Evolutionary conservation across 169 alveolate genomes (phyloP).

Genomic region (Fabrea salina): DNA sequence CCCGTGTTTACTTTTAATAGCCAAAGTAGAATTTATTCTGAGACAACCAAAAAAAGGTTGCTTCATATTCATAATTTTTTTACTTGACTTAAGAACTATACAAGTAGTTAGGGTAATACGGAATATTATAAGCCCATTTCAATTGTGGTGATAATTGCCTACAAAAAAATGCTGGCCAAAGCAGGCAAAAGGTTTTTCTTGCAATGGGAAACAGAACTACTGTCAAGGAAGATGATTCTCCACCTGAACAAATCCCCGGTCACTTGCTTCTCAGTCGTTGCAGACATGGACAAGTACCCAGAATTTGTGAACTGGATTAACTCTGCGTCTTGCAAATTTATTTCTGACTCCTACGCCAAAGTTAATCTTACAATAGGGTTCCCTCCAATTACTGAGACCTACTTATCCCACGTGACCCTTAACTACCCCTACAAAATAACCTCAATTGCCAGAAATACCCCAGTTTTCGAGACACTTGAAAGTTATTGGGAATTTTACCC

Average conservation of each 20-base stretch:
- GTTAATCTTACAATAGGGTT: constrained; percentile 7
- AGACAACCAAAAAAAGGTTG: background rate
- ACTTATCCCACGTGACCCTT: constrained; percentile 3
- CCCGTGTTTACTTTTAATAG: no score
- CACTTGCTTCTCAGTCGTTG: background rate
- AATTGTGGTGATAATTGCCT: no score
- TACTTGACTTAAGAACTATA: background rate
- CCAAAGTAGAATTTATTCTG: background rate
- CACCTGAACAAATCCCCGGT: constrained; percentile 7
- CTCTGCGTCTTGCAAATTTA: no score
- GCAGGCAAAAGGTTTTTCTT: no score
- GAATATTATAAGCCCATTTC: background rate
- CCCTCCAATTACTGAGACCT: constrained; percentile 18
- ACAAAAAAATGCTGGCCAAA: no score
- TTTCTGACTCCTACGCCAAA: no score
- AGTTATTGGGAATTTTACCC: constrained; percentile 17
- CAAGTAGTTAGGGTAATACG: background rate
- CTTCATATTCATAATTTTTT: background rate
- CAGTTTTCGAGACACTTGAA: constrained; percentile 28
- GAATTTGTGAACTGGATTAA: constrained; percentile 1
- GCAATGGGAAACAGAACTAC: constrained; percentile 8
- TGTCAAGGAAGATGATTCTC: background rate
- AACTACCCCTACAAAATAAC: background rate
- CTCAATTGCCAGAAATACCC: background rate
- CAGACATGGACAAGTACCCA: constrained; percentile 27